Evolutionary conservation across 2,329 filamentous ascomycete genomes (phyloP), one percentile per base, ranked within the genome.

Genomic region (Colletotrichum euphorbiae): DNA sequence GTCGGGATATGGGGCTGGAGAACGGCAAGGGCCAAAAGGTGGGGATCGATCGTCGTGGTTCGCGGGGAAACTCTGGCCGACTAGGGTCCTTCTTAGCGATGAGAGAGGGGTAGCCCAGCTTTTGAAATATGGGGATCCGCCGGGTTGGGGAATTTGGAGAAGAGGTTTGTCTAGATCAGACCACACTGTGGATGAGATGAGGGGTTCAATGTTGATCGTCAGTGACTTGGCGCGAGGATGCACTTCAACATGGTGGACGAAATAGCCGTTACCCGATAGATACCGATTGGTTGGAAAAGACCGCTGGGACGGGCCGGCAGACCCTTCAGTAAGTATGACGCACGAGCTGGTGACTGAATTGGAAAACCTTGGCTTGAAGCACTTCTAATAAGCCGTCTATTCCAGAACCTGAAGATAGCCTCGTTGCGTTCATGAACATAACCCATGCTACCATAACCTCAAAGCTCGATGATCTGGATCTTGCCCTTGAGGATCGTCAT

Each of bases 401-500:
- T 13, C 36, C 61, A 45, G 31, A 24, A 45, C 60, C 21, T 66
- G 66, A 40, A 55, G 55, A 60, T 50, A 60, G 61, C 61, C 54
- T 66, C 54, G 19, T 55, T 7, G 50, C n/a, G 55, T 38, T 54
- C 61, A n/a, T 59, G 24, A 65, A 59, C 31, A 42, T 54, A 24
- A 6, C 4, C 6, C n/a, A 40, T 19, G 21, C 21, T 46, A 6
- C 7, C 15, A 21, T 21, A 4, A 9, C 24, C n/a, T 67, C 28
- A 70, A 7, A 71, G 21, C 62, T 71, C 60, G 3, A 36, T 69
- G 43, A 71, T 45, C 31, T 36, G 33, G 4, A 71, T 62, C 24
- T 71, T 70, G 15, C 84, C 84, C 68, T 78, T 80, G 28, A 86
- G 74, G 11, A 78, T 67, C 2, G 78, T 76, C 17, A 75, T 77